Evolutionary conservation across 1,284 basidiomycete species (phyloP).

Genomic region (Cutaneotrichosporon sp.): DNA sequence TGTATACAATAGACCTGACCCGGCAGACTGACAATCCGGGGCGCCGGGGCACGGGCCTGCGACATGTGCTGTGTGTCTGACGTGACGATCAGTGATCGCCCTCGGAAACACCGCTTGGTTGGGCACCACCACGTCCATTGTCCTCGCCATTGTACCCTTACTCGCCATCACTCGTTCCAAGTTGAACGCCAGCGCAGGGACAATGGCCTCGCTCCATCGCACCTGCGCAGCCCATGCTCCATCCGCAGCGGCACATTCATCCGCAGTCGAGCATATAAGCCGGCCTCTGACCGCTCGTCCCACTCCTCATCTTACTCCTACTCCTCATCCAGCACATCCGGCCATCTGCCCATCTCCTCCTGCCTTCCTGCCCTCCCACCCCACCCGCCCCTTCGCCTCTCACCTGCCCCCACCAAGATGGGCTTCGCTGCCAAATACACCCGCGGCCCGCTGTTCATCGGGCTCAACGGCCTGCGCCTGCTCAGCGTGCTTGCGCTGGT

Average conservation of each 20-base stretch:
- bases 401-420: no score
- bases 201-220: background rate
- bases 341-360: background rate
- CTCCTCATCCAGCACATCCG: background rate
- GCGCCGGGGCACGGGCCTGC: no score
- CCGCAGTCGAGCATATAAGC: background rate
- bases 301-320: background rate
- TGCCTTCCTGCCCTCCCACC: background rate
- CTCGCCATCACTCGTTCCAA: no score
- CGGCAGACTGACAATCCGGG: no score
- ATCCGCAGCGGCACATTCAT: background rate
- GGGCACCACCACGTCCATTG: background rate
- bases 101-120: background rate
- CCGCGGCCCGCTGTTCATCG: constrained; percentile 63
- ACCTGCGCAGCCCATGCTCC: no score
- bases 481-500: constrained; percentile 75
- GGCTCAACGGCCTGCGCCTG: constrained; percentile 71
- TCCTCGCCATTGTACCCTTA: background rate
- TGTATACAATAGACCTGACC: background rate
- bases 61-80: no score
- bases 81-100: background rate
- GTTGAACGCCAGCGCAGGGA: no score
- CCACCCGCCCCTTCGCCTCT: no score
- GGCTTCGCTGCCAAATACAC: constrained; percentile 33
- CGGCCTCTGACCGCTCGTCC: background rate